Conservation (phyloP, 176 grass and related monocot species). For the Hordeum marinum region DNA sequence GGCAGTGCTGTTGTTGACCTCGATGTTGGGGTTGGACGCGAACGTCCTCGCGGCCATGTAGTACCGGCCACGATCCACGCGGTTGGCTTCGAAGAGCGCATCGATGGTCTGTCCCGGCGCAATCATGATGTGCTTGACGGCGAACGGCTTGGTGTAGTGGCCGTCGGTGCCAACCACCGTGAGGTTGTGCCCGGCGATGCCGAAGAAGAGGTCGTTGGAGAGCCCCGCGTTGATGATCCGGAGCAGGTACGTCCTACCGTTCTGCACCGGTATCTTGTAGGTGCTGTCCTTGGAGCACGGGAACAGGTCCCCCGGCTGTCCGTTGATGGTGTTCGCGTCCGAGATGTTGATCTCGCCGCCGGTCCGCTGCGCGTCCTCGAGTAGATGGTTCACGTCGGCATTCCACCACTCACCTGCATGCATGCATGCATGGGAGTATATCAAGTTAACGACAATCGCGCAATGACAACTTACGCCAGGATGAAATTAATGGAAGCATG, state of each 20-base stretch:
- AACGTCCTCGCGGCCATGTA: conserved; percentile 33
- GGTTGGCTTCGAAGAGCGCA: not conserved
- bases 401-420: conserved; percentile 38
- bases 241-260: not conserved
- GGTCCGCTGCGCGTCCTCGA: not conserved
- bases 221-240: conserved; percentile 57
- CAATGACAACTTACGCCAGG: not conserved
- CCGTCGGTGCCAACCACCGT: conserved; percentile 47
- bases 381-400: not conserved
- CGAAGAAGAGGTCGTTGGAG: conserved; percentile 51
- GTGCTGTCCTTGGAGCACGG: not conserved
- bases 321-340: conserved; percentile 17
- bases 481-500: too few relatives aligned
- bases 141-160: conserved; percentile 36
- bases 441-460: not conserved
- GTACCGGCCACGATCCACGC: not conserved
- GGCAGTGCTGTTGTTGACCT: not conserved
- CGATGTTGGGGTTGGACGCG: not conserved
- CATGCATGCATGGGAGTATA: fast-evolving
- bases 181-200: not conserved
- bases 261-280: conserved; percentile 32
- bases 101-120: conserved; percentile 27
- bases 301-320: conserved; percentile 28
- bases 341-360: conserved; percentile 36
- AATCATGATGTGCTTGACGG: conserved; percentile 26